Evolutionary conservation across 192 early-diverging fungal genomes (phyloP).

Genomic region (Rhizoclosmatium sp.): DNA sequence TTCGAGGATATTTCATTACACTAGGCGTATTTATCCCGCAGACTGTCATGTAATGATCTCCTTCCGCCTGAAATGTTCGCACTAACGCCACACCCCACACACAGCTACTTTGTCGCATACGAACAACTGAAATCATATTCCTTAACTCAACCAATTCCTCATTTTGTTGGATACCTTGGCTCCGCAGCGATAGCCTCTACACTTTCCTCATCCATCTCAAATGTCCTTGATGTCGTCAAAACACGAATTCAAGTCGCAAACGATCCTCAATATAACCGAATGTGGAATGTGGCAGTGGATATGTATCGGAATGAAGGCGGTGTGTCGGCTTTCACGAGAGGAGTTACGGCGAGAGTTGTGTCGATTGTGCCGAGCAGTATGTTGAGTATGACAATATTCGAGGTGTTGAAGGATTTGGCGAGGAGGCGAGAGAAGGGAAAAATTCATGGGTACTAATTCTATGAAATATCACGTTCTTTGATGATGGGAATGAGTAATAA

Average conservation of each 20-base stretch:
- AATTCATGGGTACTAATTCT: neutral
- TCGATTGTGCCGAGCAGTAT: slow-evolving; percentile 76
- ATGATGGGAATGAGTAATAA: too few relatives aligned
- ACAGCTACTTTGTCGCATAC: slow-evolving; percentile 74
- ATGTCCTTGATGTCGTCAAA: slow-evolving; percentile 80
- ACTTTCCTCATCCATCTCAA: slow-evolving; percentile 68
- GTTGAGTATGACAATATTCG: slow-evolving; percentile 78
- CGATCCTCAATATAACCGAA: neutral
- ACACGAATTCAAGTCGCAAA: slow-evolving; percentile 75
- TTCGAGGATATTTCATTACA: slow-evolving; percentile 74
- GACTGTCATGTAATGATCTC: slow-evolving; percentile 49
- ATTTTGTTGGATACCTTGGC: slow-evolving; percentile 61
- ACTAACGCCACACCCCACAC: neutral
- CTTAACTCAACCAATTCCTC: slow-evolving; percentile 1
- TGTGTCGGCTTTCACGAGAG: slow-evolving; percentile 67
- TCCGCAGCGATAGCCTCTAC: slow-evolving; percentile 68
- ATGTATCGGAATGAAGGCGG: slow-evolving; percentile 62
- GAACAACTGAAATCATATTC: slow-evolving; percentile 63
- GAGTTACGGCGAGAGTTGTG: slow-evolving; percentile 70
- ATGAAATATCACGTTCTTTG: too few relatives aligned
- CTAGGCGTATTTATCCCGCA: slow-evolving; percentile 81
- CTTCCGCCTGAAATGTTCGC: neutral
- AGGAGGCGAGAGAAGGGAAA: neutral
- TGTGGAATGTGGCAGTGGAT: slow-evolving; percentile 26
- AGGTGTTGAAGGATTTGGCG: slow-evolving; percentile 66